A percentile compares a stretch with the other conserved stretches of the same genome.
Evolutionary conservation across 192 early-diverging fungal species (phyloP).

Genomic region (Entomortierella beljakovae): DNA sequence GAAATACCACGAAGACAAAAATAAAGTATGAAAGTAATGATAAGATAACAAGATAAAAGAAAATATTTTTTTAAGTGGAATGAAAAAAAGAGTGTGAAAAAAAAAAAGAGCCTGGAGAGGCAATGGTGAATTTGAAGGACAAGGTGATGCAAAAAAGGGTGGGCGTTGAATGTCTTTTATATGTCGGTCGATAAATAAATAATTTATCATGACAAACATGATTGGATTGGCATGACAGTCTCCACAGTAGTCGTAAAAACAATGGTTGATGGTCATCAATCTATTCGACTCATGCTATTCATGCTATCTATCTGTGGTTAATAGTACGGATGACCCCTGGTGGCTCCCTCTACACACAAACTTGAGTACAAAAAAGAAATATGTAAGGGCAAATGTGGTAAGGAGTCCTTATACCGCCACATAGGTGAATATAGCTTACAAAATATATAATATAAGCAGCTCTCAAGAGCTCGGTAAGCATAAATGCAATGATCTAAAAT

Average conservation of each 20-base stretch:
- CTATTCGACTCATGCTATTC: not conserved
- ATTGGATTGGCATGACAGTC: too few species aligned
- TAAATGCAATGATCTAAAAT: not conserved
- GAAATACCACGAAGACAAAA: not conserved
- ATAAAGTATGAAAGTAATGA: not conserved
- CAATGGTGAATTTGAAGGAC: too few species aligned
- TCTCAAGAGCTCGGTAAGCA: not conserved
- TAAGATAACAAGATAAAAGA: too few species aligned
- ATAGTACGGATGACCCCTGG: not conserved
- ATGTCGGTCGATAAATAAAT: too few species aligned
- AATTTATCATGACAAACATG: too few species aligned
- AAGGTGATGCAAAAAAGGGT: too few species aligned
- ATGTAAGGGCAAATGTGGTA: not conserved
- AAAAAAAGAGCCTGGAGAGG: too few species aligned
- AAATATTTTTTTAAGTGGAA: too few species aligned
- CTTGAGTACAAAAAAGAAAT: not conserved
- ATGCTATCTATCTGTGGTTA: not conserved
- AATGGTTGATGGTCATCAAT: not conserved
- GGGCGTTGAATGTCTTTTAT: too few species aligned
- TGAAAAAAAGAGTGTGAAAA: too few species aligned
- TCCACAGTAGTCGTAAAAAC: too few species aligned
- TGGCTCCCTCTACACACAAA: too few species aligned
- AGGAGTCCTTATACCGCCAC: conserved; percentile 1
- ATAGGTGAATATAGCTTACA: not conserved
- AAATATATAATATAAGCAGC: not conserved